These are phyloP conservation scores for Saccharum hybrid DNA, from an alignment of 202 grass and related monocot genomes.

Conservation along the genomic window DNA sequence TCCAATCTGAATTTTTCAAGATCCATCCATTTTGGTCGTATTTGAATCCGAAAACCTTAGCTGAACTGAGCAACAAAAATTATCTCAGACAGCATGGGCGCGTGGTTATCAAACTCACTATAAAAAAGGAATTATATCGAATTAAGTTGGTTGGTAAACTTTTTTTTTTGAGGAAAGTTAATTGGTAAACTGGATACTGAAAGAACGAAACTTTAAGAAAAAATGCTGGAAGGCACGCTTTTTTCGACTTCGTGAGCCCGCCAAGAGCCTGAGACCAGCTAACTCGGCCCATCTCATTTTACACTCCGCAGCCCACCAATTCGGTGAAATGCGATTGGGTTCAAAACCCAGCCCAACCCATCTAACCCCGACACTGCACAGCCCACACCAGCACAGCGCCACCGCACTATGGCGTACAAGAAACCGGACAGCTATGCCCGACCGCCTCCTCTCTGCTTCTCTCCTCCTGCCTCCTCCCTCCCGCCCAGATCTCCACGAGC, in stretches of 20 bases:
- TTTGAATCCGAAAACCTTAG: no score
- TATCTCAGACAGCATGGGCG: no score
- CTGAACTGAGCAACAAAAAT: no score
- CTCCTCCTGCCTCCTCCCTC: slow-evolving; percentile 5
- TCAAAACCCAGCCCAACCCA: slow-evolving; percentile 8
- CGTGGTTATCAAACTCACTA: no score
- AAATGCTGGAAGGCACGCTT: no score
- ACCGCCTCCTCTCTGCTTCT: slow-evolving; percentile 11
- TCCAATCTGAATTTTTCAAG: no score
- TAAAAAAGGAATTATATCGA: not conserved
- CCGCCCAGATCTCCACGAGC: slow-evolving; percentile 56
- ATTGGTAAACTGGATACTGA: not conserved
- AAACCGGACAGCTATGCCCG: slow-evolving; percentile 28
- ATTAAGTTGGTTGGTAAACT: not conserved
- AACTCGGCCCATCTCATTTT: not conserved
- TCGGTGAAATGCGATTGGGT: not conserved
- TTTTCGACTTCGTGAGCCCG: not conserved
- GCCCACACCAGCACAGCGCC: slow-evolving; percentile 7
- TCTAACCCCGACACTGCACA: not conserved
- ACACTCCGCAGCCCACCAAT: not conserved
- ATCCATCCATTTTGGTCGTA: no score
- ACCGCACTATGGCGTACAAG: slow-evolving; percentile 25
- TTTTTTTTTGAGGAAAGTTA: no score
- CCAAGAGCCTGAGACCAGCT: not conserved
- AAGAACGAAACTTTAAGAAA: no score